A percentile compares a stretch with the other conserved stretches of the same genome.
Conservation (phyloP, 345 rosid genomes). For the Microthlaspi erraticum region DNA sequence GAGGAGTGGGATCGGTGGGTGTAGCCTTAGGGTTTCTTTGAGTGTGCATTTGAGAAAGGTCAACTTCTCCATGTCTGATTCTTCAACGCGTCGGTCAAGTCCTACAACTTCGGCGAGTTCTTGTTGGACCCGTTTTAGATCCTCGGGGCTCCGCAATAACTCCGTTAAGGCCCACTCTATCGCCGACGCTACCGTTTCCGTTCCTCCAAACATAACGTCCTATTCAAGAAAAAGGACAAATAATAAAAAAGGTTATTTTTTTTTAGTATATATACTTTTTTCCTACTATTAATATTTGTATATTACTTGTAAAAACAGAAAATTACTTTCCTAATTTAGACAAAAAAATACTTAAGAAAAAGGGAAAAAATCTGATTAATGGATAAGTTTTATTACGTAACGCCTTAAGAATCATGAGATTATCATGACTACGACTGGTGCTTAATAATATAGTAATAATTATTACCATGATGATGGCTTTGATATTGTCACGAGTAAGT, state of each 20-base stretch:
- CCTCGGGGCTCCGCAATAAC: constrained; percentile 77
- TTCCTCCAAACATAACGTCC: constrained; percentile 99
- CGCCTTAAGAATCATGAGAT: constrained; percentile 9
- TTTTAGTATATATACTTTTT: neutral
- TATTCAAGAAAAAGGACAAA: constrained; percentile 30
- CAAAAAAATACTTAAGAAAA: neutral
- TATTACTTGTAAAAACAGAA: constrained; percentile 9
- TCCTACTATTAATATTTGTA: neutral
- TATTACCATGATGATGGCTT: constrained; percentile 93
- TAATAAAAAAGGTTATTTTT: neutral
- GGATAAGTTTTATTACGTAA: constrained; percentile 22
- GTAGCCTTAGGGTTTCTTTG: constrained; percentile 85
- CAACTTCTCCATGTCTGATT: constrained; percentile 74
- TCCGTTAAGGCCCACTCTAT: constrained; percentile 95
- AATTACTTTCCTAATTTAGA: neutral
- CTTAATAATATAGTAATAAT: neutral
- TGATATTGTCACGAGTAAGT: constrained; percentile 80
- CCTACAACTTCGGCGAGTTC: constrained; percentile 88
- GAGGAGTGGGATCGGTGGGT: constrained; percentile 97
- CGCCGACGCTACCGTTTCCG: constrained; percentile 95
- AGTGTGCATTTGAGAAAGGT: constrained; percentile 70
- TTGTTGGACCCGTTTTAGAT: constrained; percentile 70
- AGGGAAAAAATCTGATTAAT: neutral
- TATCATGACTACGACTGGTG: neutral
- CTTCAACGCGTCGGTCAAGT: constrained; percentile 77